A percentile compares a stretch with the other conserved stretches of the same genome.
phyloP scores from a whole-genome alignment of 352 stramenopile species.

The Phytophthora rubi region DNA sequence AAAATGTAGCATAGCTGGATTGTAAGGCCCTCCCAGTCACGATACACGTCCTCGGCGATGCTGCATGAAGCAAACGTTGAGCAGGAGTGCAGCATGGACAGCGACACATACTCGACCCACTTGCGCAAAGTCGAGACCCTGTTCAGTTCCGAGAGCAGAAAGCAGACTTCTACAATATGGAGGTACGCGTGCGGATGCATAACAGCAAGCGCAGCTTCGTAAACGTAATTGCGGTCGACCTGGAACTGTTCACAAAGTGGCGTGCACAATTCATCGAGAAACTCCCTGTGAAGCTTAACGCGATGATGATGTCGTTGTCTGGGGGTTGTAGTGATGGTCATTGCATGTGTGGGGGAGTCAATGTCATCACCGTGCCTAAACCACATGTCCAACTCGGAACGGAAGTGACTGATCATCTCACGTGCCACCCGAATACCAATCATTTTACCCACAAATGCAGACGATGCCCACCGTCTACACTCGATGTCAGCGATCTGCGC shows the following conservation, averaged over 20 bases:
- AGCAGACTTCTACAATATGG: constrained; percentile 85
- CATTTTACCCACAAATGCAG: constrained; percentile 88
- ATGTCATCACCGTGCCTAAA: constrained; percentile 38
- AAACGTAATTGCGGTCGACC: constrained; percentile 79
- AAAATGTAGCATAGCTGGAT: constrained; percentile 85
- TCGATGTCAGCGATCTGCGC: constrained; percentile 88
- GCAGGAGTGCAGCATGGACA: constrained; percentile 84
- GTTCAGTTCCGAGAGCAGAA: constrained; percentile 71
- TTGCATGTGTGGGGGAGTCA: constrained; percentile 20
- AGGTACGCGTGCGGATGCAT: constrained; percentile 84
- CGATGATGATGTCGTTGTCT: constrained; percentile 29
- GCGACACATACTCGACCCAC: constrained; percentile 83
- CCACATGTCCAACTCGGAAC: constrained; percentile 59
- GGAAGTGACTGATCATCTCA: constrained; percentile 88
- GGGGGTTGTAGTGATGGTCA: constrained; percentile 13
- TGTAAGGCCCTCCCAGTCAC: constrained; percentile 84
- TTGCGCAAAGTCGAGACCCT: constrained; percentile 65
- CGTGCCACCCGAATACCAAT: constrained; percentile 83
- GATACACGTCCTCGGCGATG: constrained; percentile 80
- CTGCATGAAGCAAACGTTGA: constrained; percentile 78
- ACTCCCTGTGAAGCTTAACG: constrained; percentile 60
- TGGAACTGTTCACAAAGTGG: constrained; percentile 82
- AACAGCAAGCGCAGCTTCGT: constrained; percentile 78
- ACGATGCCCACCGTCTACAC: constrained; percentile 85
- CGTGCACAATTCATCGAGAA: constrained; percentile 76